Evolutionary conservation across 148 eudicot genomes (phyloP), one percentile per base, ranked within the genome.

Genomic region (Amaranthus cruentus): DNA sequence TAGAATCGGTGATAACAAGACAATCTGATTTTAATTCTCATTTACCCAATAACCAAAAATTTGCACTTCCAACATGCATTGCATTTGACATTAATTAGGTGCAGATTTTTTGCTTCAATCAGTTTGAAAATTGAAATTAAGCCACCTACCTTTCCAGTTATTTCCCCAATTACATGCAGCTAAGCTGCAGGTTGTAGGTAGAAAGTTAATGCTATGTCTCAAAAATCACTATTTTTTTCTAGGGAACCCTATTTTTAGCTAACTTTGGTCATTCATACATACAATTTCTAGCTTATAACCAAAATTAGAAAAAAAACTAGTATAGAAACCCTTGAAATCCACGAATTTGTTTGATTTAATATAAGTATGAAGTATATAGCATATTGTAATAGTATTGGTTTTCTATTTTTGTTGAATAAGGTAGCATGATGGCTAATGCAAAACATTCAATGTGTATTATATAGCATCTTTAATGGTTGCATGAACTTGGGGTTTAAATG

Each of bases 41-140:
- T 28, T 28, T 28, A 28, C 38, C 38, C 38, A 28, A 0, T 28
- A 28, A 28, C 38, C 38, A 28, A 28, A 28, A 28, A 28, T 0
- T 28, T 28, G 38, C 58, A 62, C 50, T 62, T 49, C 51, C 48
- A 42, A 47, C 15, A 5, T 56, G 13, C 47, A 38, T 12, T 9
- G 55, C 46, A n/a, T 56, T 55, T 58, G 48, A 4, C 58, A 77
- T 77, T 28, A 65, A 71, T 71, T 55, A 14, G 57, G 59, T 55
- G 79, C 79, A 77, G 75, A 70, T 68, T 62, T 38, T 55, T 71
- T 71, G 70, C 28, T 47, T 70, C n/a, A 28, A 28, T 28, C 38
- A 47, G 71, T 55, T 67, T 56, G 66, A 67, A 75, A 67, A 21
- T 58, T 56, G 66, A 67, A 75, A 67, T 11, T 58, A 13, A 42